Base-by-base conservation (phyloP, 176 grass and related monocot species). In the Aegilops sharonensis region DNA sequence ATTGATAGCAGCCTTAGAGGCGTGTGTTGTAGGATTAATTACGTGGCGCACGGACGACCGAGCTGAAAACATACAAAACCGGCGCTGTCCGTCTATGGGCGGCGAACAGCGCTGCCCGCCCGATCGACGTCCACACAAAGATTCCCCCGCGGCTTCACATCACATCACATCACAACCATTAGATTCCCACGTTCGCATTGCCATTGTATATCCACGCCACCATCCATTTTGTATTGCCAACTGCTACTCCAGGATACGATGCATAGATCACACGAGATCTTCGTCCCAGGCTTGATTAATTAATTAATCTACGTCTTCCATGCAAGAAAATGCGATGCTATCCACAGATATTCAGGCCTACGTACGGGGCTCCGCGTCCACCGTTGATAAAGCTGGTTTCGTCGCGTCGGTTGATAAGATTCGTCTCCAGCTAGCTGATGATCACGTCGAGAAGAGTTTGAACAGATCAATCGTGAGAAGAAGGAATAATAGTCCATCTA, bases 21-120 rank as follows among this genome's bases (percentile, higher is more conserved):
- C 47, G 13, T 47, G 11, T 47, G 43, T 47, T 47, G 43, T 12
- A 47, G 11, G 43, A 47, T 47, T 12, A 4, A 4, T 0, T 47
- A 47, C n/a, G 56, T 12, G 39, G 56, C 3, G 27, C 39, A 21
- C 25, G 56, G 59, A 64, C n/a, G 42, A 67, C 56, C 7, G 4
- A 5, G 43, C 29, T 14, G 8, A 15, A 84, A 84, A 57, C 81
- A 12, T 84, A 60, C 75, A 88, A 77, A 82, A 6, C 10, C 61
- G 79, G 71, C 75, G 81, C 43, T 47, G 43, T 47, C 66, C 72
- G 75, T 64, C 86, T 10, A 12, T 77, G 65, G 65, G 64, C 73
- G 64, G 80, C 64, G 72, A 68, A 34, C 79, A 25, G 29, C 31
- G 9, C 65, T 34, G 30, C 30, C 32, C 18, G 48, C 43, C 63